Evolutionary conservation across 1,284 basidiomycete species (phyloP).

Genomic region (Grifola frondosa): DNA sequence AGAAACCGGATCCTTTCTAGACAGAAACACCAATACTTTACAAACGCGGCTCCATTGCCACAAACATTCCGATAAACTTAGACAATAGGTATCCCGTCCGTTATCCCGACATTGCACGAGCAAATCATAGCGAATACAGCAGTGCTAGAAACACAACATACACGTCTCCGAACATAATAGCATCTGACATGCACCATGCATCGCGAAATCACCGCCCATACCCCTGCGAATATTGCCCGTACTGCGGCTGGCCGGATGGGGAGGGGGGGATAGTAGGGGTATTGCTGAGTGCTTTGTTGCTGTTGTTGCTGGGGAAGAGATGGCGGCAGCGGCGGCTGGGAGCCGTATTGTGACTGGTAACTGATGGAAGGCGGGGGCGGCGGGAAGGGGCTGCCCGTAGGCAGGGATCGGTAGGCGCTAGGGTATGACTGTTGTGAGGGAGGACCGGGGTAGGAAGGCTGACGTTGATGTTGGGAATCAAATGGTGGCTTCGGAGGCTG

Average conservation of each 20-base stretch:
- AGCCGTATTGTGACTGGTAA: slow-evolving; percentile 30
- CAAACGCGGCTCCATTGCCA: too few relatives aligned
- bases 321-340: slow-evolving; percentile 24
- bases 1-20: too few relatives aligned
- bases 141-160: too few relatives aligned
- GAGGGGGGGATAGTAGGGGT: slow-evolving; percentile 20
- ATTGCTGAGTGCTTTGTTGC: slow-evolving; percentile 29
- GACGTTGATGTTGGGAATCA: slow-evolving; percentile 25
- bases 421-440: slow-evolving; percentile 31
- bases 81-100: too few relatives aligned
- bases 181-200: too few relatives aligned
- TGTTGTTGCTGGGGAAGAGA: slow-evolving; percentile 31
- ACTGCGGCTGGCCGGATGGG: slow-evolving; percentile 26
- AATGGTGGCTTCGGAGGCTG: slow-evolving; percentile 10
- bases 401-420: slow-evolving; percentile 17
- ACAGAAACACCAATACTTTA: too few relatives aligned
- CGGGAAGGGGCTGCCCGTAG: slow-evolving; percentile 24
- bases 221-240: slow-evolving; percentile 20
- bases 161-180: too few relatives aligned
- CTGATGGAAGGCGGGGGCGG: slow-evolving; percentile 36
- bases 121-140: too few relatives aligned
- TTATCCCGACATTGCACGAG: too few relatives aligned
- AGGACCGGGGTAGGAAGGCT: slow-evolving; percentile 33
- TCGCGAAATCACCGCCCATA: slow-evolving; percentile 15
- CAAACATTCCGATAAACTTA: too few relatives aligned